Base-by-base conservation (phyloP, 164 flowering plant genomes). In the Saururus chinensis region DNA sequence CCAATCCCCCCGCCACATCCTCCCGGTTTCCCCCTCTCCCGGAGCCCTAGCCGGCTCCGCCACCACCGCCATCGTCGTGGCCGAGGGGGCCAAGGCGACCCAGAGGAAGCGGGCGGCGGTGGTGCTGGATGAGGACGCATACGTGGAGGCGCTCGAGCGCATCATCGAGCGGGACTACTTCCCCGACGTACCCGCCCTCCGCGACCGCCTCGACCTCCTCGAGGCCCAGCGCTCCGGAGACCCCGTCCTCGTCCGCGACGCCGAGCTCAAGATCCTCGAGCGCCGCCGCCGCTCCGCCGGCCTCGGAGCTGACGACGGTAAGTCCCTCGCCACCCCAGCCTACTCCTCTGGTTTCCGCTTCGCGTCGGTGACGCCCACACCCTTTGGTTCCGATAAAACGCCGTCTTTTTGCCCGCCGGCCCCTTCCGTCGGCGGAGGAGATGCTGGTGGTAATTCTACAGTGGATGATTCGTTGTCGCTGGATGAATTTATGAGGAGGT, bases 151-250 rank as follows among this genome's bases (percentile, higher is more conserved):
- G 4, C 82, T 92, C 48, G 98, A 89, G 78, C 81, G 80, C 76
- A 92, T 92, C 54, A 81, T 92, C 68, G 97, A 92, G 69, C 87
- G 97, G 5, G 98, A 93, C 64, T 93, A 70, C 76, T 93, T 88
- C 73, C 97, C 98, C 11, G 97, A 90, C 64, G 82, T 93, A 25
- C 80, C 92, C 9, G 88, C 88, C 79, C 91, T 93, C 56, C 75
- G 86, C 13, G 98, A 89, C 67, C 88, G 96, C 17, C 81, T 84
- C 59, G 98, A 92, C 24, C 89, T 93, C 96, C 81, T 92, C 3
- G 84, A 88, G 60, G 96, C 96, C 0, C 74, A 80, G 17, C 79
- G 83, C 25, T 73, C 80, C 19, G 76, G 84, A 24, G 98, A 93
- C 57, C 96, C 97, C 10, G 64, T 92, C 4, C 84, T 70, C 26